Percentiles rank a stretch among this genome's conserved stretches.
Evolutionary conservation across 1,284 basidiomycete species (phyloP).

Genomic region (Boletus smithii): DNA sequence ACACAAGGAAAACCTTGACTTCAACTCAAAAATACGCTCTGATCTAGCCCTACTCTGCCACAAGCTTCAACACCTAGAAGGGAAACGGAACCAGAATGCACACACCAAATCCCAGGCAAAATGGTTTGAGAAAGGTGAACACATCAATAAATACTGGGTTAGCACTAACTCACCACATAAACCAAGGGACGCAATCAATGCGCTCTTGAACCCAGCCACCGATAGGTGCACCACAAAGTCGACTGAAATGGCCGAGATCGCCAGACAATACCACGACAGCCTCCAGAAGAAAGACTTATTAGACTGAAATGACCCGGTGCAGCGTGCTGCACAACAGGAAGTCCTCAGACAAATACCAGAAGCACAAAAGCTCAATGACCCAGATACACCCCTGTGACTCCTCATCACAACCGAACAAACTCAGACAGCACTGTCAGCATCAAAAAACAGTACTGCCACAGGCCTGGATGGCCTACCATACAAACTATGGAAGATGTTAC

Average conservation of each 20-base stretch:
- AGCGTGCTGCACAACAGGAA: neutral
- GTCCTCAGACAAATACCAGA: neutral
- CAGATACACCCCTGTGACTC: neutral
- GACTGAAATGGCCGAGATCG: neutral
- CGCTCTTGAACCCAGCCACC: neutral
- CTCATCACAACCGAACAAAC: neutral
- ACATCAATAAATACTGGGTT: neutral
- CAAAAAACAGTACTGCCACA: neutral
- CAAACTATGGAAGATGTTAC: neutral
- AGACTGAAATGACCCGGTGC: neutral
- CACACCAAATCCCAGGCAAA: neutral
- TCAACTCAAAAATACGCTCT: neutral
- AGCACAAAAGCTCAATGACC: neutral
- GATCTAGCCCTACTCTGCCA: neutral
- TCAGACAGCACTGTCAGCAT: too few species aligned
- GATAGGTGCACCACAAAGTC: neutral
- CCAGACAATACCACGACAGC: neutral
- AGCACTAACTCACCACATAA: accelerated
- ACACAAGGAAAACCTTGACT: neutral
- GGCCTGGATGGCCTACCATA: neutral
- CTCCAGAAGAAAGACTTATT: neutral
- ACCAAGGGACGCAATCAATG: neutral
- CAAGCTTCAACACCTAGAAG: neutral
- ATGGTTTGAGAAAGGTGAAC: neutral
- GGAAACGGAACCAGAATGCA: neutral